These are phyloP conservation scores for Cucurbitaria berberidis DNA, from an alignment of 2,329 filamentous ascomycete species.

Conservation along the genomic window DNA sequence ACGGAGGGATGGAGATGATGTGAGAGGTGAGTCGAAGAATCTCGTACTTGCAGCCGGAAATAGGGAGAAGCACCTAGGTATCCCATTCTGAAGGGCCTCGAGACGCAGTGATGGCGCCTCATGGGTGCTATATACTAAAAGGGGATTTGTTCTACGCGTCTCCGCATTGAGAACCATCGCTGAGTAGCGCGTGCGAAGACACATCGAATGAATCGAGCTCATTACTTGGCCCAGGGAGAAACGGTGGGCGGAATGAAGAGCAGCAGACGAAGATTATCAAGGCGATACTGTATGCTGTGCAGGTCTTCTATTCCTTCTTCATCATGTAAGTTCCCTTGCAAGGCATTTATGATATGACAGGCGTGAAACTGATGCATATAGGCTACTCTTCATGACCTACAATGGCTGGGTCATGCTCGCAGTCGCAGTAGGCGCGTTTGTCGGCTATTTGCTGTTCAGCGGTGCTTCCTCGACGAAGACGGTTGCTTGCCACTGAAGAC, in stretches of 20 bases:
- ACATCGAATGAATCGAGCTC: slow-evolving; percentile 63
- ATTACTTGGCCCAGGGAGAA: slow-evolving; percentile 76
- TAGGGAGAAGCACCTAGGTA: neutral
- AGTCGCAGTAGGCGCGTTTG: slow-evolving; percentile 84
- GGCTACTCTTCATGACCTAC: slow-evolving; percentile 99
- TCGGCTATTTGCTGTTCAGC: slow-evolving; percentile 84
- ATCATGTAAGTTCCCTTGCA: slow-evolving; percentile 80
- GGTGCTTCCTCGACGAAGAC: slow-evolving; percentile 76
- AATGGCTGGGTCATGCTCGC: slow-evolving; percentile 97
- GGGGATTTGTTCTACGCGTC: neutral
- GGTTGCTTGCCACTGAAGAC: slow-evolving; percentile 80
- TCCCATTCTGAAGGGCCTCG: no score
- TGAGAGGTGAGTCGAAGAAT: slow-evolving; percentile 39
- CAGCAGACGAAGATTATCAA: slow-evolving; percentile 78
- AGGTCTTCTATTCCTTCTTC: slow-evolving; percentile 99
- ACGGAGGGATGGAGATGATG: slow-evolving; percentile 34
- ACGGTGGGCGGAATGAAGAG: slow-evolving; percentile 61
- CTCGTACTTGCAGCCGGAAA: neutral
- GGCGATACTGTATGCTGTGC: slow-evolving; percentile 82
- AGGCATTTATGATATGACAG: neutral
- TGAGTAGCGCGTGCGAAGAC: slow-evolving; percentile 40
- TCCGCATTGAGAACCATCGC: slow-evolving; percentile 23
- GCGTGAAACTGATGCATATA: slow-evolving; percentile 49
- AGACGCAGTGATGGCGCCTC: neutral
- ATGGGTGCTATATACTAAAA: neutral